Conservation (phyloP, 768 basidiomycete genomes). For the Lanmaoa rubissima region DNA sequence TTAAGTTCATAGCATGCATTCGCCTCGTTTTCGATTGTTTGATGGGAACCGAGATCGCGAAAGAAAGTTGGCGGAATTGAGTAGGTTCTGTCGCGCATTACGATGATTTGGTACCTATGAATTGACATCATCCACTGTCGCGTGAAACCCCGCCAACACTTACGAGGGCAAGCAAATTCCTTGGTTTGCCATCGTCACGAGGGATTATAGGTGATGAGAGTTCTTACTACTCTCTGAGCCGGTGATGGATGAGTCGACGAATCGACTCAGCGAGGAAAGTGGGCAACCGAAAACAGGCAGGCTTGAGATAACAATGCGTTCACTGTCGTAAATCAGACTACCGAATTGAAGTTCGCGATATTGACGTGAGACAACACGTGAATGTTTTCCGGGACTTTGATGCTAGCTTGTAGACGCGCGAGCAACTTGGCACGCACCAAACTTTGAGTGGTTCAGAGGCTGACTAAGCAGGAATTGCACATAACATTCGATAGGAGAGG, state of each 20-base stretch:
- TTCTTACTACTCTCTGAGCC: background rate
- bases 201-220: background rate
- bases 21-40: conserved; percentile 25
- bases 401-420: background rate
- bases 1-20: conserved; percentile 22
- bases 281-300: background rate
- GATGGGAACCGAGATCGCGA: conserved; percentile 14
- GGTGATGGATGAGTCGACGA: background rate
- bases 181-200: background rate
- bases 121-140: background rate
- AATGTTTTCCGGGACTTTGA: background rate
- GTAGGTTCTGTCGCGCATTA: background rate
- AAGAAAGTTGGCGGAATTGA: conserved; percentile 1
- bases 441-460: background rate
- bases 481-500: background rate
- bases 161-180: background rate
- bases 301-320: background rate
- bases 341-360: background rate
- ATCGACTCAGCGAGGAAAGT: background rate
- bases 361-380: conserved; percentile 3
- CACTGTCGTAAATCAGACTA: conserved; percentile 1
- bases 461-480: background rate
- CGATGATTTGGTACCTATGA: background rate
- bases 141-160: background rate
- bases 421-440: too few species aligned